Conservation (phyloP, 2,329 filamentous ascomycete genomes). For the Nannizzia gypsea region DNA sequence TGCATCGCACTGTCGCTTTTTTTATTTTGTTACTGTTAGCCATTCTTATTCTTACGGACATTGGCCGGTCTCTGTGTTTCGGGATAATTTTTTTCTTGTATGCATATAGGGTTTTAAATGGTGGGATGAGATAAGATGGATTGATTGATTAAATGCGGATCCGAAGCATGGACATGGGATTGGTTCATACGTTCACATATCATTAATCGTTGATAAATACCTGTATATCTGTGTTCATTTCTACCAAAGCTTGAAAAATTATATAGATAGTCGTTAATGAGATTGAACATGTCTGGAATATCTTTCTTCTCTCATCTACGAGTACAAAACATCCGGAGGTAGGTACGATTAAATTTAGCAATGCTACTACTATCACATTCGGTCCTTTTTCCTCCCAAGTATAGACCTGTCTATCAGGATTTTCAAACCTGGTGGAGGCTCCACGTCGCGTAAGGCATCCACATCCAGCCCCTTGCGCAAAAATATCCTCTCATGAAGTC, state of each 20-base stretch:
- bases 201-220: neutral
- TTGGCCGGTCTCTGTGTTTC: neutral
- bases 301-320: neutral
- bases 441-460: neutral
- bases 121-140: neutral
- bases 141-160: neutral
- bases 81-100: neutral
- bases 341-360: too few species aligned
- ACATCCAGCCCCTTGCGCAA: neutral
- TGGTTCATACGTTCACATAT: neutral
- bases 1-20: neutral
- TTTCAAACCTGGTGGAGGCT: too few species aligned
- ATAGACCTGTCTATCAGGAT: neutral
- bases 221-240: neutral
- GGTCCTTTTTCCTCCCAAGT: neutral
- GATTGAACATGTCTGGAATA: neutral
- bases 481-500: neutral
- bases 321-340: neutral
- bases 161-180: neutral
- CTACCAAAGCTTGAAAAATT: neutral
- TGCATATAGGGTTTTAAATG: neutral
- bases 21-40: neutral
- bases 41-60: neutral
- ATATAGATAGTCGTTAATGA: neutral
- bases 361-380: too few species aligned